Evolutionary conservation across 495 filamentous ascomycete species (phyloP).

Genomic region (Pseudomonodictys pantanalensis): DNA sequence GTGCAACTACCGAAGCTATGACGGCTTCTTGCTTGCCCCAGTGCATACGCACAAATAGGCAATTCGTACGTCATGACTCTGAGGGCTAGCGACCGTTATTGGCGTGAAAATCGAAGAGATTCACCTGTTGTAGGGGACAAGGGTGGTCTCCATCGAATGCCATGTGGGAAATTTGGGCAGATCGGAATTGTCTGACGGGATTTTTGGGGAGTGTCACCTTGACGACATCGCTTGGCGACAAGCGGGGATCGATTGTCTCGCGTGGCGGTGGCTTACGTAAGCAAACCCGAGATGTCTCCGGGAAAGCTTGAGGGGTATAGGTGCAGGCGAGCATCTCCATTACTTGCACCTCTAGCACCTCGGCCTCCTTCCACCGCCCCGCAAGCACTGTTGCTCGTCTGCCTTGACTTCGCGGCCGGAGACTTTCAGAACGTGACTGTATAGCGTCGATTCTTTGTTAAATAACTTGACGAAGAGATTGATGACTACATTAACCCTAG

Average conservation of each 20-base stretch:
- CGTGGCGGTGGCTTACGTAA: too few relatives aligned
- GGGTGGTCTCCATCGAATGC: neutral
- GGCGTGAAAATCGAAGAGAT: neutral
- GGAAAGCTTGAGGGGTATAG: too few relatives aligned
- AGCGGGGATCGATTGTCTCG: neutral
- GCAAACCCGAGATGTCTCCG: too few relatives aligned
- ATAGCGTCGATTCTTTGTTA: too few relatives aligned
- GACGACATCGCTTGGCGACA: slow-evolving; percentile 8
- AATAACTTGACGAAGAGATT: too few relatives aligned
- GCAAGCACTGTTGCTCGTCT: too few relatives aligned
- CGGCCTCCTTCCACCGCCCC: too few relatives aligned
- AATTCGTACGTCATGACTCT: neutral
- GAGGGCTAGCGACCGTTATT: neutral
- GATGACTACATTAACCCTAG: too few relatives aligned
- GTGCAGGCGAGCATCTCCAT: too few relatives aligned
- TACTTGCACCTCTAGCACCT: too few relatives aligned
- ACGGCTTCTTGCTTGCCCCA: neutral
- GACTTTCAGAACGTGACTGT: too few relatives aligned
- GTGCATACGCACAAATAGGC: neutral
- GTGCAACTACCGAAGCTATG: neutral
- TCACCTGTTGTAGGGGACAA: neutral
- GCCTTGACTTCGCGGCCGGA: too few relatives aligned
- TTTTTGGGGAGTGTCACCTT: slow-evolving; percentile 9
- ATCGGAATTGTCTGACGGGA: neutral
- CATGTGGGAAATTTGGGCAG: neutral